Evolutionary conservation across 2,329 filamentous ascomycete species (phyloP).

Genomic region (Sporothrix variecibatus): DNA sequence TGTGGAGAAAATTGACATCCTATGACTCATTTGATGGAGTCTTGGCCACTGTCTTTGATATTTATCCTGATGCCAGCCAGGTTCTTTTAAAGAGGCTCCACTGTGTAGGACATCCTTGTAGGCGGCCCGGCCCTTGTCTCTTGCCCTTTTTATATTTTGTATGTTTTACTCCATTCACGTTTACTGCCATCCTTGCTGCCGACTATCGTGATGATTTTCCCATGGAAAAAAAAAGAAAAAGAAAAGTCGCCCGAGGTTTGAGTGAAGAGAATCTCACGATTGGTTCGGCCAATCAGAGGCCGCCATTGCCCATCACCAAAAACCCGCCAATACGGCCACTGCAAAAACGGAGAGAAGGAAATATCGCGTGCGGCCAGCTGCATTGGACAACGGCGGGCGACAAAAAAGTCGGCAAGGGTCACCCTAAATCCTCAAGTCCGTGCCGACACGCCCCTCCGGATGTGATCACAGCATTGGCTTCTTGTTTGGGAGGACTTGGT

Average conservation of each 20-base stretch:
- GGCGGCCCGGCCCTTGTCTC: not conserved
- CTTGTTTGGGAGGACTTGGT: not conserved
- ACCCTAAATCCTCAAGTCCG: not conserved
- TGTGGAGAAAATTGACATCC: not conserved
- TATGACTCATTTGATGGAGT: not conserved
- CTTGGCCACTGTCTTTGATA: not conserved
- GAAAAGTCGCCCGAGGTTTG: not conserved
- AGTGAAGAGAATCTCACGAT: constrained; percentile 3
- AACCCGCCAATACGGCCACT: not conserved
- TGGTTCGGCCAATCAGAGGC: not conserved
- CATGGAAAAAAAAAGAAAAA: not conserved
- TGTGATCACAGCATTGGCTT: not conserved
- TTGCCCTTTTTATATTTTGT: not conserved
- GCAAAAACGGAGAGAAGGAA: not conserved
- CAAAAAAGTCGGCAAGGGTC: not conserved
- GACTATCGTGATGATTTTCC: not conserved
- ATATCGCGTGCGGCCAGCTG: not conserved
- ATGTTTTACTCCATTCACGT: not conserved
- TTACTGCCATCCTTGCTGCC: not conserved
- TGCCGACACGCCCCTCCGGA: not conserved
- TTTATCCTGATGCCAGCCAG: constrained; percentile 6
- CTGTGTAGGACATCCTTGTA: not conserved
- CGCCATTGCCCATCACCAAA: not conserved
- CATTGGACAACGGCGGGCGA: not conserved
- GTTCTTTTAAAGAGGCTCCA: not conserved